Conservation (phyloP, 192 early-diverging fungal species). For the Chytriomyces sp. region DNA sequence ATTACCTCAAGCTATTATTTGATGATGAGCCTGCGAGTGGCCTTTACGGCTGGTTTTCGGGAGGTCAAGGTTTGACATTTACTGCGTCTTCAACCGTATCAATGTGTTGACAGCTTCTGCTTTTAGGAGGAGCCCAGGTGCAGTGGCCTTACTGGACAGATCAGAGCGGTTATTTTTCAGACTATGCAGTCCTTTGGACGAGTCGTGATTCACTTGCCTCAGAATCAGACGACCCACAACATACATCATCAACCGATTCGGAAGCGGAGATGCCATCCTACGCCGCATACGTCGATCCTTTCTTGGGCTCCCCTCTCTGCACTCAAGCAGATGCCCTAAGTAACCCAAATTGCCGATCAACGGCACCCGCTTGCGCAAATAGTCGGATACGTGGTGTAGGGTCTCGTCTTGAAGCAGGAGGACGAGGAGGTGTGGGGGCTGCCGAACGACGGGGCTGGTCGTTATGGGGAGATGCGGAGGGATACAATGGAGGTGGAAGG, state of each 20-base stretch:
- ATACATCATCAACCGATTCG: background rate
- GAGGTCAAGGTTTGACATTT: background rate
- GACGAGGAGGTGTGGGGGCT: constrained; percentile 13
- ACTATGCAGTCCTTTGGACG: constrained; percentile 12
- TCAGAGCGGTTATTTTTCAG: constrained; percentile 7
- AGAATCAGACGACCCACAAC: background rate
- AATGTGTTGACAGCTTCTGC: background rate
- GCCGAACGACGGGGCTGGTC: constrained; percentile 19
- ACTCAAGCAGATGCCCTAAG: background rate
- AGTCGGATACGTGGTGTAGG: background rate
- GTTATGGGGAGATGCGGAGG: constrained; percentile 1
- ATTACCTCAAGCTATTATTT: constrained; percentile 7
- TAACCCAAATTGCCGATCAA: background rate
- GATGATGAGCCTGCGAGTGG: background rate
- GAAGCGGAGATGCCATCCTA: constrained; percentile 6
- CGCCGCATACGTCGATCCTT: constrained; percentile 13
- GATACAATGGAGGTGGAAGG: constrained; percentile 19
- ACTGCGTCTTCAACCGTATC: too few relatives aligned
- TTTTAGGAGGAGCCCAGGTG: background rate
- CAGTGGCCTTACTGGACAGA: constrained; percentile 31
- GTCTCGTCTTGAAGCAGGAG: constrained; percentile 17
- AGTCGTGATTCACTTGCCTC: background rate
- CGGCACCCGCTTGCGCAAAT: constrained; percentile 2
- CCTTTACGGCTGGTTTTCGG: constrained; percentile 12
- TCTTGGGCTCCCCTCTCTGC: constrained; percentile 12